phyloP scores from a whole-genome alignment of 176 grass and related monocot species.

The Carex parvula region DNA sequence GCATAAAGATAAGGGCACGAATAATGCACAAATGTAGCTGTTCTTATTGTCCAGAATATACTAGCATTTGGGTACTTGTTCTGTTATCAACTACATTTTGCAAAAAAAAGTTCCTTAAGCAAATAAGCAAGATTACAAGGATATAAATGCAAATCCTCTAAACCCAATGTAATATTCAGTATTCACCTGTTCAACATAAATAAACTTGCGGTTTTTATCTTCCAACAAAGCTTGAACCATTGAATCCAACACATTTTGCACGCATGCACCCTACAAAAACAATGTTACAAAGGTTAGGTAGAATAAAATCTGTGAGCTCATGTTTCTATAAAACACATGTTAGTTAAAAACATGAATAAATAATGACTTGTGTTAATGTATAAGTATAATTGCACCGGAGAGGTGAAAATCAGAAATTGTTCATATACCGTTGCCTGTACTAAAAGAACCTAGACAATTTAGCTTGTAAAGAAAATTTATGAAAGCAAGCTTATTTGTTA shows the following conservation, averaged over 20 bases:
- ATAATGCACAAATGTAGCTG: background rate
- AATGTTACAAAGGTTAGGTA: background rate
- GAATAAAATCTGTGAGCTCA: background rate
- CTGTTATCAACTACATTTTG: background rate
- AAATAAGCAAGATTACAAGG: conserved; percentile 16
- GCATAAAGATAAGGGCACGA: background rate
- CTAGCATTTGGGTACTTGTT: background rate
- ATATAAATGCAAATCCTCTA: background rate
- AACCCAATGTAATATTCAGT: background rate
- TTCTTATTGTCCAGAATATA: background rate
- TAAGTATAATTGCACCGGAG: background rate
- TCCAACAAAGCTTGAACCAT: conserved; percentile 62
- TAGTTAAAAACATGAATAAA: background rate
- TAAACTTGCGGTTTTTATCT: conserved; percentile 82
- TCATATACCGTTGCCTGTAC: background rate
- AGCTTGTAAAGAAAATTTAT: background rate
- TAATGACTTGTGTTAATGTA: background rate
- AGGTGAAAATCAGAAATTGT: background rate
- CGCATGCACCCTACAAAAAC: conserved; percentile 52
- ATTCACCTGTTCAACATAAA: conserved; percentile 80
- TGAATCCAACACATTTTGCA: conserved; percentile 87
- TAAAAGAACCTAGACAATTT: too few relatives aligned
- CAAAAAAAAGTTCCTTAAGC: background rate
- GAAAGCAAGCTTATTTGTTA: background rate
- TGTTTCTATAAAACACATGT: background rate